Evolutionary conservation across 441 rosid genomes (phyloP).

Genomic region (Dalechampia spathulata): DNA sequence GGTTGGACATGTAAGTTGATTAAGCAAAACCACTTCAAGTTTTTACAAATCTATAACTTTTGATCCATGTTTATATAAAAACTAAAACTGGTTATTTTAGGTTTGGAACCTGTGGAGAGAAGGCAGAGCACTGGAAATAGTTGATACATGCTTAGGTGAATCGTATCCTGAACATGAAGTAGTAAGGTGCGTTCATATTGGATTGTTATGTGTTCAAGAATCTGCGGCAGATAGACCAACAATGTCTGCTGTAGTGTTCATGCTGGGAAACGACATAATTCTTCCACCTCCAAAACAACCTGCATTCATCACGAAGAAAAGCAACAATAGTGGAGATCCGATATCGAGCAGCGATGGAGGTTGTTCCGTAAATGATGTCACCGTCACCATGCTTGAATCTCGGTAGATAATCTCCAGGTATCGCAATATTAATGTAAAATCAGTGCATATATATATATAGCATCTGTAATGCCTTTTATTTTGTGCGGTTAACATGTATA

Average conservation of each 20-base stretch:
- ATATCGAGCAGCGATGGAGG: constrained; percentile 14
- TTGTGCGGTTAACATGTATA: no score
- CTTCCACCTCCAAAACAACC: constrained; percentile 25
- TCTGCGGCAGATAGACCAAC: constrained; percentile 23
- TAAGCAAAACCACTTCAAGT: neutral
- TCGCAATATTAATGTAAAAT: no score
- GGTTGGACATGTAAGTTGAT: constrained; percentile 40
- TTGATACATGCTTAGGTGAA: constrained; percentile 11
- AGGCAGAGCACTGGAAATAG: constrained; percentile 14
- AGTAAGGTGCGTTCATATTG: no score
- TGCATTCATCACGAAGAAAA: constrained; percentile 16
- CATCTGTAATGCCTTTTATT: no score
- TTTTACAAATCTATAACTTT: no score
- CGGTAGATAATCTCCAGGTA: no score
- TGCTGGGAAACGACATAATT: constrained; percentile 18
- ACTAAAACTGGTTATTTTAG: no score
- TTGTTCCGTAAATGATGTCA: constrained; percentile 35
- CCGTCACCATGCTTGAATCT: constrained; percentile 26
- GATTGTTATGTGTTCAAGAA: constrained; percentile 37
- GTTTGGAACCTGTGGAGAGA: constrained; percentile 33
- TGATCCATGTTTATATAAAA: no score
- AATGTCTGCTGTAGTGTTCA: constrained; percentile 21
- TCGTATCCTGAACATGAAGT: neutral
- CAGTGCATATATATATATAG: no score
- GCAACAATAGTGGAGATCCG: neutral